phyloP scores from a whole-genome alignment of 2,329 filamentous ascomycete genomes.

The Magnaporthiopsis poae region DNA sequence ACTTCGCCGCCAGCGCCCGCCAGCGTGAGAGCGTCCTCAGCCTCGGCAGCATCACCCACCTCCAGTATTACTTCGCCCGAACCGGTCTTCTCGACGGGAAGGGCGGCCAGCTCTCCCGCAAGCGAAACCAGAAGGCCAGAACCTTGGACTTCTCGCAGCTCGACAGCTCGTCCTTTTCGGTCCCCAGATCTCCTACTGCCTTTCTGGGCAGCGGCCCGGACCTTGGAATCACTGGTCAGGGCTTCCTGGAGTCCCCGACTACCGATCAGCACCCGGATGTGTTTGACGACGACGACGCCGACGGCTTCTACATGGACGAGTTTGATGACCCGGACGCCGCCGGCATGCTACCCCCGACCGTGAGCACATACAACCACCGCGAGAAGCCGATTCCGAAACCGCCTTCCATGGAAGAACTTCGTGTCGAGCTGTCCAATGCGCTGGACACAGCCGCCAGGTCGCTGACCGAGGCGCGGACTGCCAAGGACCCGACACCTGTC shows the following conservation, averaged over 20 bases:
- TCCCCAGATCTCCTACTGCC: constrained; percentile 30
- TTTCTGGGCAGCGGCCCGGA: constrained; percentile 53
- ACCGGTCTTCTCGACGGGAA: constrained; percentile 91
- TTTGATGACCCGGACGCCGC: constrained; percentile 53
- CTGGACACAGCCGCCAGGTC: constrained; percentile 61
- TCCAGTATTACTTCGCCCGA: constrained; percentile 96
- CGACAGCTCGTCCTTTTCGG: constrained; percentile 30
- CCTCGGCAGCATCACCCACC: constrained; percentile 87
- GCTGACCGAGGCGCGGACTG: constrained; percentile 47
- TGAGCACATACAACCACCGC: constrained; percentile 86
- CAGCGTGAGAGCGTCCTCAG: constrained; percentile 93
- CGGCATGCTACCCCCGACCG: constrained; percentile 90
- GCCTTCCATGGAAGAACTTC: constrained; percentile 71
- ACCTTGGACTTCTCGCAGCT: constrained; percentile 50
- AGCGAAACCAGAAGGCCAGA: constrained; percentile 43
- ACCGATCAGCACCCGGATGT: constrained; percentile 28
- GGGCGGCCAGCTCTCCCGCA: constrained; percentile 72
- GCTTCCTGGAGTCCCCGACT: constrained; percentile 36
- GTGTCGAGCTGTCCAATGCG: constrained; percentile 54
- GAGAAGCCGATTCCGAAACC: constrained; percentile 74
- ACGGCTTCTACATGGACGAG: constrained; percentile 45
- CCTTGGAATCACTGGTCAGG: constrained; percentile 17
- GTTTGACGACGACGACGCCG: constrained; percentile 17
- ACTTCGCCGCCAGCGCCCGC: constrained; percentile 82
- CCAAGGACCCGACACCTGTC: constrained; percentile 21